Conservation (phyloP, 345 rosid species). For the Draba incana region DNA sequence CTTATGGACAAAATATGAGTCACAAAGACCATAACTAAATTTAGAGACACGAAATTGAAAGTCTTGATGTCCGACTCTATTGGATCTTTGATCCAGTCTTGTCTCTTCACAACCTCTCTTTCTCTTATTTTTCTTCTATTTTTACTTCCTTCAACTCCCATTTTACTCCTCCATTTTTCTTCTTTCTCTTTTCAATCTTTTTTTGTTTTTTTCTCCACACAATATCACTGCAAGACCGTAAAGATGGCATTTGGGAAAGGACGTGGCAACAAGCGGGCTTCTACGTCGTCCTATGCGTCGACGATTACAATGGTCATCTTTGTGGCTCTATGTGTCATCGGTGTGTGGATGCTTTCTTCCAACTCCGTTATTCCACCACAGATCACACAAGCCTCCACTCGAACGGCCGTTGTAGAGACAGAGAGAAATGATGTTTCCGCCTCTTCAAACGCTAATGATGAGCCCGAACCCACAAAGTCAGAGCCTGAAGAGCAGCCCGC, state of each 20-base stretch:
- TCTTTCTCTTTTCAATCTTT: no score
- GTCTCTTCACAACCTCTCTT: constrained; percentile 49
- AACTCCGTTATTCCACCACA: constrained; percentile 54
- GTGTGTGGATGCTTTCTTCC: constrained; percentile 79
- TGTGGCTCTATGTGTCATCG: constrained; percentile 65
- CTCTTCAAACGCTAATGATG: constrained; percentile 19
- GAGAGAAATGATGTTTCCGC: constrained; percentile 37
- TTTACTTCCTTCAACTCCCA: constrained; percentile 34
- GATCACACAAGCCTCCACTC: constrained; percentile 44
- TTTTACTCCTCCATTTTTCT: constrained; percentile 40
- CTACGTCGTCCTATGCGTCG: constrained; percentile 59
- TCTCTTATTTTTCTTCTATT: constrained; percentile 32
- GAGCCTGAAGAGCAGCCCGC: constrained; percentile 44
- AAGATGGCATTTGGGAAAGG: constrained; percentile 62
- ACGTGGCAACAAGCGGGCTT: constrained; percentile 56
- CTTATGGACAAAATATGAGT: constrained; percentile 11
- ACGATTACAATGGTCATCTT: constrained; percentile 69
- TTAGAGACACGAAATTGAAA: constrained; percentile 36
- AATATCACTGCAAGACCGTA: constrained; percentile 8
- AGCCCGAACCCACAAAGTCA: constrained; percentile 34
- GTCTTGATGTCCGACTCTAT: constrained; percentile 49
- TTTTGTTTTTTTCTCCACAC: constrained; percentile 19
- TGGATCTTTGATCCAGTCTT: constrained; percentile 65
- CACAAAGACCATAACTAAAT: constrained; percentile 36
- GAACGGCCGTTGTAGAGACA: constrained; percentile 29